Evolutionary conservation across 768 basidiomycete species (phyloP).

Genomic region (Hirschioporus abietinus): DNA sequence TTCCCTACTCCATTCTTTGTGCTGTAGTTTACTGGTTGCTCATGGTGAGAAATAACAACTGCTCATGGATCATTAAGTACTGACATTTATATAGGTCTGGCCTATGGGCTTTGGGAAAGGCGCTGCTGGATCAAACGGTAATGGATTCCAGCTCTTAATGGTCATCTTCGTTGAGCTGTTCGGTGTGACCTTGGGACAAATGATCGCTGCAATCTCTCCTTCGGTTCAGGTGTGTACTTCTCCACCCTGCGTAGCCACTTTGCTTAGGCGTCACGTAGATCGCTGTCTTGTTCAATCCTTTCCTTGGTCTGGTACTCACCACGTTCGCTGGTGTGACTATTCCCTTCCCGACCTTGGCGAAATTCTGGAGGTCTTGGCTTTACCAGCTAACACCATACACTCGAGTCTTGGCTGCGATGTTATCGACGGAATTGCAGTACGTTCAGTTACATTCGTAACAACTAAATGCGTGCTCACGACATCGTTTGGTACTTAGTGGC

Average conservation of each 20-base stretch:
- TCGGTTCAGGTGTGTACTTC: conserved; percentile 50
- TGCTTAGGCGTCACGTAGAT: conserved; percentile 32
- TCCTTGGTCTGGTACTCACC: conserved; percentile 56
- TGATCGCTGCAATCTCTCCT: conserved; percentile 72
- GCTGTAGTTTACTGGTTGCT: conserved; percentile 70
- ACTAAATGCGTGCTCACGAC: too few relatives aligned
- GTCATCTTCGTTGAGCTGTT: conserved; percentile 67
- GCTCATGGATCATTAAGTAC: neutral
- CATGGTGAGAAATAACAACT: conserved; percentile 39
- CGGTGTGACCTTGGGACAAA: conserved; percentile 67
- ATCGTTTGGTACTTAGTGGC: conserved; percentile 34
- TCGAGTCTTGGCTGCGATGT: conserved; percentile 62
- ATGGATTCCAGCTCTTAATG: conserved; percentile 67
- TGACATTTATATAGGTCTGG: conserved; percentile 34
- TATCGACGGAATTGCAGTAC: conserved; percentile 73
- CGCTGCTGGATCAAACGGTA: conserved; percentile 50
- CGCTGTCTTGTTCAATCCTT: conserved; percentile 78
- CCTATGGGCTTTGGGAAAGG: conserved; percentile 67
- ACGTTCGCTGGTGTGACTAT: conserved; percentile 82
- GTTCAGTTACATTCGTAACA: conserved; percentile 11
- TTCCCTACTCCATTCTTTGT: conserved; percentile 70
- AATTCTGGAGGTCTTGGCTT: conserved; percentile 76
- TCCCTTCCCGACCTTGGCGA: conserved; percentile 55
- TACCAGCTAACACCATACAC: conserved; percentile 72
- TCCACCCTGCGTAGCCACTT: conserved; percentile 24